These are phyloP conservation scores for Curvularia lunata DNA, from an alignment of 2,329 filamentous ascomycete species.

Conservation along the genomic window DNA sequence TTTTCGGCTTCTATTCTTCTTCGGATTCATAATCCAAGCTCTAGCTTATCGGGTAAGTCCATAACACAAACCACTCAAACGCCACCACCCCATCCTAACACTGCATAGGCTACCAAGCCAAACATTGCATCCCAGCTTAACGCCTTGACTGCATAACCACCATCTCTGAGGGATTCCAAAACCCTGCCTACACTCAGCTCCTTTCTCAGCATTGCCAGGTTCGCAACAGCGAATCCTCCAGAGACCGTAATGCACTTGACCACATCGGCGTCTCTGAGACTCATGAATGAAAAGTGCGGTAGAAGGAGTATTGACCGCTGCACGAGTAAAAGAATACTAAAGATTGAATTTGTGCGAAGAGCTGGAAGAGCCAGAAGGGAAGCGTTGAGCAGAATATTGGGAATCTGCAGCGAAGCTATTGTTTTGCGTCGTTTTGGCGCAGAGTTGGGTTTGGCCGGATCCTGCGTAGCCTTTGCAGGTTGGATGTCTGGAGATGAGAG, in stretches of 20 bases:
- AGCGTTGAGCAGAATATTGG: slow-evolving; percentile 37
- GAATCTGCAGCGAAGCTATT: slow-evolving; percentile 29
- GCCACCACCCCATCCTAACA: slow-evolving; percentile 36
- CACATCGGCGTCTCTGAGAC: slow-evolving; percentile 23
- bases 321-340: slow-evolving; percentile 28
- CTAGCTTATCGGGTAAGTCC: not conserved
- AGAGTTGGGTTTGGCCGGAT: not conserved
- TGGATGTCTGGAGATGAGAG: slow-evolving; percentile 26
- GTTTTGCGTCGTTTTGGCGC: slow-evolving; percentile 11
- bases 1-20: too few species aligned
- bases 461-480: not conserved
- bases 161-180: slow-evolving; percentile 12
- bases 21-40: not conserved
- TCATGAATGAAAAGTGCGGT: slow-evolving; percentile 29
- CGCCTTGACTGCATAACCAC: slow-evolving; percentile 30
- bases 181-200: slow-evolving; percentile 16
- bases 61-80: slow-evolving; percentile 17
- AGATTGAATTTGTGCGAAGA: slow-evolving; percentile 22
- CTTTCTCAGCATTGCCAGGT: slow-evolving; percentile 28
- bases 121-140: slow-evolving; percentile 39
- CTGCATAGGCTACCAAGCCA: slow-evolving; percentile 22
- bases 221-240: slow-evolving; percentile 35
- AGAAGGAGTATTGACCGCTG: slow-evolving; percentile 32
- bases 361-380: slow-evolving; percentile 30
- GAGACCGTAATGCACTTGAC: slow-evolving; percentile 32